Evolutionary conservation across 2,329 filamentous ascomycete genomes (phyloP).

Genomic region (Metarhizium robertsii): DNA sequence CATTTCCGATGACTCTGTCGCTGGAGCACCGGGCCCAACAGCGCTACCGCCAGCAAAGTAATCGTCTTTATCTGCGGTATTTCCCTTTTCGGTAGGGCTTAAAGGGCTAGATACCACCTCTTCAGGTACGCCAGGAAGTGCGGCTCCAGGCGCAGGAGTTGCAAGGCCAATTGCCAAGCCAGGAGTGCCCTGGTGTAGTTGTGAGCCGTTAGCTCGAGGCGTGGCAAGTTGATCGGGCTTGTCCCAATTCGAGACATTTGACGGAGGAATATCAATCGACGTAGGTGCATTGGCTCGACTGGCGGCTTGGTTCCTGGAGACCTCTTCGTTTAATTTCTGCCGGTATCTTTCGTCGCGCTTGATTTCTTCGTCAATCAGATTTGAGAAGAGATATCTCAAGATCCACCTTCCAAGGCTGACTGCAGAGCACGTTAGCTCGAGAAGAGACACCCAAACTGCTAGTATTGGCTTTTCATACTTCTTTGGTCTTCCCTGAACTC

Average conservation of each 20-base stretch:
- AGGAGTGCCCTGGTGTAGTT: slow-evolving; percentile 57
- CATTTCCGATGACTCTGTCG: slow-evolving; percentile 38
- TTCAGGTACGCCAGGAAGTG: slow-evolving; percentile 39
- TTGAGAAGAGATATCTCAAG: slow-evolving; percentile 81
- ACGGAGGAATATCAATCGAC: slow-evolving; percentile 42
- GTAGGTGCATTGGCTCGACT: slow-evolving; percentile 48
- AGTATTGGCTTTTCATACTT: slow-evolving; percentile 44
- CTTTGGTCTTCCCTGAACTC: slow-evolving; percentile 89
- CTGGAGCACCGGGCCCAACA: slow-evolving; percentile 1
- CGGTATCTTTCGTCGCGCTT: slow-evolving; percentile 68
- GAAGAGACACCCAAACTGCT: background rate
- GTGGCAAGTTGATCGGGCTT: slow-evolving; percentile 42
- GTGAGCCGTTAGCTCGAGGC: slow-evolving; percentile 55
- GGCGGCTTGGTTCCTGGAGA: slow-evolving; percentile 48
- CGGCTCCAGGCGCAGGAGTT: slow-evolving; percentile 43
- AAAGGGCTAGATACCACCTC: slow-evolving; percentile 33
- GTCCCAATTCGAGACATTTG: slow-evolving; percentile 25
- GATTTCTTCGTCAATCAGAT: slow-evolving; percentile 84
- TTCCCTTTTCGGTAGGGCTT: slow-evolving; percentile 47
- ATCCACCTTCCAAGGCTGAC: slow-evolving; percentile 98
- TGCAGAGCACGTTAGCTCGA: slow-evolving; percentile 26
- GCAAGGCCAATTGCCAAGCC: slow-evolving; percentile 71
- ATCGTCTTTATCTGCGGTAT: slow-evolving; percentile 59
- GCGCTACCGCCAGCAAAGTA: slow-evolving; percentile 60
- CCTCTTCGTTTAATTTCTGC: slow-evolving; percentile 53